Percentiles rank a stretch among this genome's conserved stretches.
Conservation (phyloP, 805 yeast genomes). For the Myxozyma neotropica region DNA sequence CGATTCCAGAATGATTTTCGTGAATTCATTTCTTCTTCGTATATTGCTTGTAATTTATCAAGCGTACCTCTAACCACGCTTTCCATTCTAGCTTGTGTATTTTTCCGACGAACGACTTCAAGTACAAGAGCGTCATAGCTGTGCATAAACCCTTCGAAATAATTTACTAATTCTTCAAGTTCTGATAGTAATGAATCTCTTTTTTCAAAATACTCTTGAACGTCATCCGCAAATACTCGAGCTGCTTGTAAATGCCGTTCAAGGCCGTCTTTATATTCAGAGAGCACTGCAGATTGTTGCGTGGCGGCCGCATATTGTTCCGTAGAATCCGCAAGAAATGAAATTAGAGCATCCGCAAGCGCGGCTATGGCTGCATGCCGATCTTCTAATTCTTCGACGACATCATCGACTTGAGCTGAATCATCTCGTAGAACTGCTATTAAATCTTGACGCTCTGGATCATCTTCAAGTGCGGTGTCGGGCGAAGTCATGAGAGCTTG, state of each 20-base stretch:
- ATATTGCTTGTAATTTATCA: conserved; percentile 45
- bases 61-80: conserved; percentile 49
- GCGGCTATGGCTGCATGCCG: conserved; percentile 23
- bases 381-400: conserved; percentile 27
- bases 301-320: conserved; percentile 4
- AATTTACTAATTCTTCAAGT: conserved; percentile 48
- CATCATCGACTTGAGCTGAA: conserved; percentile 42
- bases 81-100: conserved; percentile 48
- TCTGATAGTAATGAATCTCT: conserved; percentile 41
- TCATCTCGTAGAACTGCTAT: conserved; percentile 53
- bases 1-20: conserved; percentile 50
- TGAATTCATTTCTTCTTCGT: conserved; percentile 48
- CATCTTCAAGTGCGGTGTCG: conserved; percentile 38
- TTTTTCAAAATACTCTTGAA: conserved; percentile 34
- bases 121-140: conserved; percentile 56
- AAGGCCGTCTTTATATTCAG: neutral
- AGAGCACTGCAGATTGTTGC: neutral
- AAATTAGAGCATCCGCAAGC: conserved; percentile 2
- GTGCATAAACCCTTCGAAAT: conserved; percentile 54
- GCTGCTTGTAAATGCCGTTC: conserved; percentile 17
- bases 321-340: conserved; percentile 19
- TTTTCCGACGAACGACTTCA: conserved; percentile 57
- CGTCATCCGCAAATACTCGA: conserved; percentile 39
- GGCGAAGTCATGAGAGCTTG: conserved; percentile 46
- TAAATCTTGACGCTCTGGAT: conserved; percentile 48